Conservation (phyloP, 805 yeast genomes). For the Yarrowia porcina region DNA sequence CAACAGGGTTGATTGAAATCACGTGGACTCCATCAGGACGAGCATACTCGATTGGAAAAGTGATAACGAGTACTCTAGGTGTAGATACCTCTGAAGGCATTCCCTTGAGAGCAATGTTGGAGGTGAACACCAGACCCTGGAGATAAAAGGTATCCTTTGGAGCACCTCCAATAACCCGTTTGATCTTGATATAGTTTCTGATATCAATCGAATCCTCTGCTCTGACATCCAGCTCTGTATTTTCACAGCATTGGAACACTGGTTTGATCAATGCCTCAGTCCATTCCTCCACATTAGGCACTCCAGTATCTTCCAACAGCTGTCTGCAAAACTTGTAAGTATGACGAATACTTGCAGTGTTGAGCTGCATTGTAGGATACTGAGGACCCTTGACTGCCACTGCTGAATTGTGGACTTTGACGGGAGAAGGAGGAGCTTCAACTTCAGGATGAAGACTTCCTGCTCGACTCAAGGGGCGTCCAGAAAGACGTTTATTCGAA, state of each 20-base stretch:
- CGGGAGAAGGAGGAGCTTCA: conserved; percentile 3
- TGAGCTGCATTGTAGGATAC: conserved; percentile 20
- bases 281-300: conserved; percentile 57
- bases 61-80: conserved; percentile 77
- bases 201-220: conserved; percentile 77
- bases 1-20: conserved; percentile 75
- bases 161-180: conserved; percentile 74
- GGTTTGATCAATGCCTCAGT: conserved; percentile 47
- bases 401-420: background rate
- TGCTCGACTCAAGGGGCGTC: conserved; percentile 15
- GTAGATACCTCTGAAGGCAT: conserved; percentile 64
- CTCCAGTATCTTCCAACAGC: conserved; percentile 36
- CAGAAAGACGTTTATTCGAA: conserved; percentile 2
- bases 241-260: conserved; percentile 53
- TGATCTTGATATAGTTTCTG: conserved; percentile 83
- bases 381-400: conserved; percentile 2
- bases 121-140: conserved; percentile 82
- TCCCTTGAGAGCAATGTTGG: conserved; percentile 69
- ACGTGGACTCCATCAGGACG: conserved; percentile 68
- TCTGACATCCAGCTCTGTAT: conserved; percentile 55
- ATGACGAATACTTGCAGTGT: conserved; percentile 29
- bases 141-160: conserved; percentile 58
- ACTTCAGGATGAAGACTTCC: conserved; percentile 12
- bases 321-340: conserved; percentile 35
- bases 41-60: conserved; percentile 85